Evolutionary conservation across 2,329 filamentous ascomycete genomes (phyloP), one percentile per base, ranked within the genome.

Genomic region (Colletotrichum liriopes): DNA sequence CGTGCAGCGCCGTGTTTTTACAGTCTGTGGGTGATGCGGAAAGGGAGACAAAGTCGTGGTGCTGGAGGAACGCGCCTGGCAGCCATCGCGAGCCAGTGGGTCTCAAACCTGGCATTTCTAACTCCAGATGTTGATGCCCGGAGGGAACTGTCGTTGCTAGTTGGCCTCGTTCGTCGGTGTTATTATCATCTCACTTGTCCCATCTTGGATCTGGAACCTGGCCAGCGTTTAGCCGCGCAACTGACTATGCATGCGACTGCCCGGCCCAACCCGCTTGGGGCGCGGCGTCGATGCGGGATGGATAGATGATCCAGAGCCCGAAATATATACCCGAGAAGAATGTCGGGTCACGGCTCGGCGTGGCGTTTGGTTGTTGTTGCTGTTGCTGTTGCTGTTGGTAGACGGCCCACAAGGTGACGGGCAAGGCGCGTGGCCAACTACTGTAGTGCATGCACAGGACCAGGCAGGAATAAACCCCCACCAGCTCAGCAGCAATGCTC

Each of bases 21-120:
- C 9, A 5, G 6, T 54, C 32, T 20, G 14, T n/a, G 16, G 37
- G 43, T 20, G 20, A 12, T 16, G 29, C 32, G 35, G n/a, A 45
- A 35, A 67, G 56, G 47, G 26, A 62, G 47, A 67, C 37, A 62
- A 39, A 62, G 47, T 29, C 55, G 35, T 14, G n/a, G 39, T 14
- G 47, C 29, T 47, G 32, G 20, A 67, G 47, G 59, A 23, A 20
- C 35, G 32, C 23, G 55, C 20, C 37, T 23, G 26, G 54, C 35
- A 39, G 43, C 43, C 54, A 29, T 60, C 12, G 55, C 11, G 47
- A 32, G 45, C 29, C 20, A 39, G 29, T 26, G 0, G 29, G 29
- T 54, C 29, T 6, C 8, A 7, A 58, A 14, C 29, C 11, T 45
- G 23, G 32, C 54, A 26, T 39, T 20, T 16, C 35, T 35, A 23